Base-by-base conservation (phyloP, 2,329 filamentous ascomycete species). In the Arthrinium puccinioides region DNA sequence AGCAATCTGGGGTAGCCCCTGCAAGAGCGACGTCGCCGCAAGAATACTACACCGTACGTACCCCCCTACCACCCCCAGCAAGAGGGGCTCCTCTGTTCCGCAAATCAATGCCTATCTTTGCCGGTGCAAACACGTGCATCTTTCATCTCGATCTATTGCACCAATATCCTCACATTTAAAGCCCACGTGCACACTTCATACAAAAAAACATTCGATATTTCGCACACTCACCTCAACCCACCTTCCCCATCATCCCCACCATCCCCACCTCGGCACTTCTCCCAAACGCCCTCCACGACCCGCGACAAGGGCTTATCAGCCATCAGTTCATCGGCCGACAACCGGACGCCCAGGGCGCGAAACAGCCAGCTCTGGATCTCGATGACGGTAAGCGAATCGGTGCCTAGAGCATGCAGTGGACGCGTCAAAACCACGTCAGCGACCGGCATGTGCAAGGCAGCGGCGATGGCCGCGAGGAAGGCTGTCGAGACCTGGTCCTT, bases 331-430 rank as follows among this genome's bases (percentile, higher is more conserved):
- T 32, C 30, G 3, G 30, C 30, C 13, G 30, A 14, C 30, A 32
- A 6, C 13, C 30, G 19, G 5, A 32, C 30, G 11, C 30, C 30
- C 19, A 32, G 30, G 11, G 19, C 30, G 19, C 30, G 30, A 14
- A 21, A 32, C 6, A 32, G 30, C 39, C 39, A 41, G 25, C 36
- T 41, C 9, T 34, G 28, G 13, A 41, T 29, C 29, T 41, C 39
- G 18, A 41, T 37, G 2, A 34, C 39, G 8, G 36, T 29, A 4
- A 41, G 24, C 14, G 39, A 41, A 29, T 41, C 39, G 4, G 24
- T 25, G 16, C 39, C 39, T 9, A 37, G 14, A 4, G 34, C 15
- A 9, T 27, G 9, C 7, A 41, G 39, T 11, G 39, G 21, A 13
- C 29, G 39, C 11, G 16, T 19, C 13, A 14, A 15, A 6, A 21